Percentiles rank a stretch among this genome's conserved stretches.
Conservation (phyloP, 2,329 filamentous ascomycete genomes). For the Xylariales sp. region DNA sequence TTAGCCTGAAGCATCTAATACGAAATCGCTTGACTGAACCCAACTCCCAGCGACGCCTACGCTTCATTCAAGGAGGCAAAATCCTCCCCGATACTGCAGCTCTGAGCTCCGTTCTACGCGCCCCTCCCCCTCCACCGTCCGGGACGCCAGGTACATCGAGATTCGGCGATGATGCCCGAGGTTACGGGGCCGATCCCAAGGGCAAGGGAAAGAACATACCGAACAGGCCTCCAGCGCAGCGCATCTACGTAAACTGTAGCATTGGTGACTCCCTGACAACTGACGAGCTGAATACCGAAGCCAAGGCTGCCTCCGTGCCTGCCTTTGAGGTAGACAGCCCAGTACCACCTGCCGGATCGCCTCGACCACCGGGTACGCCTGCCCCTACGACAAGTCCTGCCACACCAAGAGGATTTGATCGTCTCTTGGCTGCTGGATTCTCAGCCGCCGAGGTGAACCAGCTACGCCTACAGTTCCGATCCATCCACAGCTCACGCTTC, state of each 20-base stretch:
- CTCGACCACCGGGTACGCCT: conserved; percentile 10
- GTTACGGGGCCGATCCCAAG: conserved; percentile 26
- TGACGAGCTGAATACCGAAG: conserved; percentile 66
- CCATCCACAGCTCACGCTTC: conserved; percentile 74
- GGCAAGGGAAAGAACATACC: conserved; percentile 61
- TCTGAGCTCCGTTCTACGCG: conserved; percentile 62
- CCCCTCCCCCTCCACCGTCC: conserved; percentile 49
- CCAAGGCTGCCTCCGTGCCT: conserved; percentile 32
- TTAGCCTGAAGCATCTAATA: conserved; percentile 77
- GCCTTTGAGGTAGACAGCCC: conserved; percentile 7
- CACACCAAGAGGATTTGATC: conserved; percentile 79
- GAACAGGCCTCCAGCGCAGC: conserved; percentile 40
- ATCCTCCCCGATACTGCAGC: conserved; percentile 71
- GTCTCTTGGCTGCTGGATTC: conserved; percentile 77
- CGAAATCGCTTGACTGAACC: conserved; percentile 62
- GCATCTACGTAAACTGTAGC: conserved; percentile 90
- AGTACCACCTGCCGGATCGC: background rate
- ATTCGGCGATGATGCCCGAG: background rate
- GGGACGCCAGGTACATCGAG: background rate
- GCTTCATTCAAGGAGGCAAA: conserved; percentile 85
- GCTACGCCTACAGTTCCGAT: conserved; percentile 82
- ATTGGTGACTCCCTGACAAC: conserved; percentile 71
- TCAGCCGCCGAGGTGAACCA: conserved; percentile 76
- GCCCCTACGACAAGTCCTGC: conserved; percentile 21
- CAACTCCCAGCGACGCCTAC: conserved; percentile 65